A percentile compares a stretch with the other conserved stretches of the same genome.
Evolutionary conservation across 2,329 filamentous ascomycete genomes (phyloP).

Genomic region (Scytalidium lignicola): DNA sequence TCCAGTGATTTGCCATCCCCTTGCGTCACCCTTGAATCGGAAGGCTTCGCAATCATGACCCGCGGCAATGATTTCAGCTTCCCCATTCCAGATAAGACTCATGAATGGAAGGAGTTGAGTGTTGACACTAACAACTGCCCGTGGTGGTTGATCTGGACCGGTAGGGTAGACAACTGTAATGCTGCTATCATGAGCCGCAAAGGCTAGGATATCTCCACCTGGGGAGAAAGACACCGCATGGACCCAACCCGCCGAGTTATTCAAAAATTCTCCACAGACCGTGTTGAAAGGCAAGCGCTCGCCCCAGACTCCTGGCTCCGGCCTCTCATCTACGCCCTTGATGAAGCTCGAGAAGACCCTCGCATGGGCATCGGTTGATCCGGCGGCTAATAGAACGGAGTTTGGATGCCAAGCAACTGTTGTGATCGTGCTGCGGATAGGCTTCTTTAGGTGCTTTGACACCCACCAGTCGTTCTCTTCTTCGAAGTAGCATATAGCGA

Average conservation of each 20-base stretch:
- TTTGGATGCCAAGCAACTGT: constrained; percentile 96
- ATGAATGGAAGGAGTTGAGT: constrained; percentile 91
- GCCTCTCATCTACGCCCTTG: constrained; percentile 85
- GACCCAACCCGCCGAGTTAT: constrained; percentile 95
- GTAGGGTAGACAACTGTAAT: constrained; percentile 94
- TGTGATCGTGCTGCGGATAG: constrained; percentile 94
- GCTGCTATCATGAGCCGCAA: constrained; percentile 91
- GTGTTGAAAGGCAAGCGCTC: constrained; percentile 97
- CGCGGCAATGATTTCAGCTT: constrained; percentile 90
- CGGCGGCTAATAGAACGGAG: constrained; percentile 87
- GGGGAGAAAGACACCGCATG: constrained; percentile 92
- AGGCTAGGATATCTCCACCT: constrained; percentile 86
- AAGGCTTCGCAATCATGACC: constrained; percentile 90
- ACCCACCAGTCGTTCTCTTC: constrained; percentile 99
- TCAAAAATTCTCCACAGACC: constrained; percentile 92
- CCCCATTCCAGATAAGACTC: constrained; percentile 85
- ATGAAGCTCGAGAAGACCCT: constrained; percentile 93
- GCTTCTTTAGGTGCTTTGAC: constrained; percentile 98
- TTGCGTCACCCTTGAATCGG: constrained; percentile 72
- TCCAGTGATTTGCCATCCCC: constrained; percentile 79
- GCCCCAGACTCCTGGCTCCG: constrained; percentile 86
- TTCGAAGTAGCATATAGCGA: constrained; percentile 97
- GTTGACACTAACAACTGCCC: constrained; percentile 82
- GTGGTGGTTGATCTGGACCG: constrained; percentile 83
- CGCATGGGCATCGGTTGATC: constrained; percentile 95